Conservation (phyloP, 2,329 filamentous ascomycete genomes). For the Phialemonium atrogriseum region DNA sequence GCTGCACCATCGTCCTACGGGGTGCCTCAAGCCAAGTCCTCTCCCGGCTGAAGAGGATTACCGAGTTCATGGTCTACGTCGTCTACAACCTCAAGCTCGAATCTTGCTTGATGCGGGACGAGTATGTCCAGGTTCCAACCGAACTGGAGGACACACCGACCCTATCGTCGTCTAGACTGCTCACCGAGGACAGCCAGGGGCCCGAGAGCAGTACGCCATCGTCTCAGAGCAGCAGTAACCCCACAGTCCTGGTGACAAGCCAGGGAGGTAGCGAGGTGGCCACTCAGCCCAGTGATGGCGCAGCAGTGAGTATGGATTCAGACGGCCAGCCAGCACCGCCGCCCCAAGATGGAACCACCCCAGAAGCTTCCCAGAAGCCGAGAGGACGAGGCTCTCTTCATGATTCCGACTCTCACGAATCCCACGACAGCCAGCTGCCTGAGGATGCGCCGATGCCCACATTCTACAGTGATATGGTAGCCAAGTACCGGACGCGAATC, state of each 20-base stretch:
- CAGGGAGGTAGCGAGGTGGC: slow-evolving; percentile 13
- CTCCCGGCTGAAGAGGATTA: slow-evolving; percentile 79
- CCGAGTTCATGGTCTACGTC: slow-evolving; percentile 98
- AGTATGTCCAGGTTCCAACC: slow-evolving; percentile 75
- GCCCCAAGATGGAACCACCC: slow-evolving; percentile 10
- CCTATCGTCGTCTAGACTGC: slow-evolving; percentile 26
- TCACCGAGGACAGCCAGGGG: slow-evolving; percentile 26
- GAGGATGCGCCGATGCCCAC: slow-evolving; percentile 80
- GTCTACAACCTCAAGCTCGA: slow-evolving; percentile 97
- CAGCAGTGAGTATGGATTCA: slow-evolving; percentile 8
- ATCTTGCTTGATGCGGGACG: slow-evolving; percentile 87
- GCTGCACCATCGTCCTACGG: slow-evolving; percentile 87
- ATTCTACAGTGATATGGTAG: slow-evolving; percentile 91
- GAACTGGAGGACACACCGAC: slow-evolving; percentile 40
- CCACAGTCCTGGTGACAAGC: slow-evolving; percentile 11
- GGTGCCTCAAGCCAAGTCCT: slow-evolving; percentile 67
- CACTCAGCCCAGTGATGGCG: slow-evolving; percentile 14
- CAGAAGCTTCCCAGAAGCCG: slow-evolving; percentile 9
- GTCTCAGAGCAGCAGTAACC: slow-evolving; percentile 12
- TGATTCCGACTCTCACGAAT: slow-evolving; percentile 33
- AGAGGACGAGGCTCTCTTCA: slow-evolving; percentile 24
- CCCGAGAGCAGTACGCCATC: slow-evolving; percentile 17
- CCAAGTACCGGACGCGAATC: slow-evolving; percentile 86
- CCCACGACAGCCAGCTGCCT: slow-evolving; percentile 51
- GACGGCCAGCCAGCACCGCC: too few species aligned